Percentiles rank a stretch among this genome's conserved stretches.
phyloP scores from a whole-genome alignment of 1,284 basidiomycete species.

The Cutaneotrichosporon sp. region DNA sequence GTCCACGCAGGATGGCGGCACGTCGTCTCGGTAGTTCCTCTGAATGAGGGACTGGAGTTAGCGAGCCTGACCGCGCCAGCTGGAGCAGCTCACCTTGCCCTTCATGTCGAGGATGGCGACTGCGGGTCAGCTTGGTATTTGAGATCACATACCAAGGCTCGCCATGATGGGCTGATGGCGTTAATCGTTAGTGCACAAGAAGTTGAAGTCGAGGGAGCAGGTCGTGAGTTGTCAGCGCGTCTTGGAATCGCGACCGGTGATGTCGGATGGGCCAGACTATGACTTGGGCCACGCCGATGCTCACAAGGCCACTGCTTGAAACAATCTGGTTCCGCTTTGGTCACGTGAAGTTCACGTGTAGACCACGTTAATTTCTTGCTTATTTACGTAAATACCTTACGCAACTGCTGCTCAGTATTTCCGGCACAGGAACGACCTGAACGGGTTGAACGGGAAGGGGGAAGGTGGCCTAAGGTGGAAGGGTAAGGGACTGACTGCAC shows the following conservation, averaged over 20 bases:
- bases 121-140: conserved; percentile 8
- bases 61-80: neutral
- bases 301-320: no score
- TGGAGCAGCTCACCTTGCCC: conserved; percentile 56
- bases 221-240: neutral
- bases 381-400: no score
- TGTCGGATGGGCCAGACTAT: neutral
- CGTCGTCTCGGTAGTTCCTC: conserved; percentile 95
- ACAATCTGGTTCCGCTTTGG: neutral
- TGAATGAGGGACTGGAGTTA: conserved; percentile 78
- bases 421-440: no score
- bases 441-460: no score
- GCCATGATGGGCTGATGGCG: conserved; percentile 26
- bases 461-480: no score
- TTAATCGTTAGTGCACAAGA: neutral
- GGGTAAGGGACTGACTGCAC: no score
- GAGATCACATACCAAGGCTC: conserved; percentile 30
- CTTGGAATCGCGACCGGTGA: neutral
- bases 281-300: neutral
- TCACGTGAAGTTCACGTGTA: neutral
- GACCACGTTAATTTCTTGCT: no score
- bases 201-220: neutral
- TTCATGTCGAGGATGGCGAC: conserved; percentile 97
- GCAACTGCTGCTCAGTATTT: no score
- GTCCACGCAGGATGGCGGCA: conserved; percentile 81